A percentile compares a stretch with the other conserved stretches of the same genome.
phyloP scores from a whole-genome alignment of 768 basidiomycete genomes.

The Lactifluus subvellereus region DNA sequence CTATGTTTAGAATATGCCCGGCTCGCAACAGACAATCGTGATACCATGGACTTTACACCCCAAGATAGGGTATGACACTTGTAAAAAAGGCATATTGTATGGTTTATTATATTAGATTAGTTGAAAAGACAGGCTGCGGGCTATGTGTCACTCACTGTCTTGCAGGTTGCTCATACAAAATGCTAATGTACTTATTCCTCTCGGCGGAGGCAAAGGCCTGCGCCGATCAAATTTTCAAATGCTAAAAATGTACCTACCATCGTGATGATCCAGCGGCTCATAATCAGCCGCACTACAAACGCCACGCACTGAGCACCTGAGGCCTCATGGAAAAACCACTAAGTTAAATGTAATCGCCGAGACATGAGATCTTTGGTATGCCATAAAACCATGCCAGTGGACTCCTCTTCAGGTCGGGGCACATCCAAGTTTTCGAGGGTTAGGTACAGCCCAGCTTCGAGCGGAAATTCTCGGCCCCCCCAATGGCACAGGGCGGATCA shows the following conservation, averaged over 20 bases:
- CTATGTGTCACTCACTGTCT: neutral
- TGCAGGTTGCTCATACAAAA: neutral
- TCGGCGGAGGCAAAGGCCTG: neutral
- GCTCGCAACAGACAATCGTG: conserved; percentile 79
- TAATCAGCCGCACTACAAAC: neutral
- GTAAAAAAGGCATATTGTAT: neutral
- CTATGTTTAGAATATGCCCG: conserved; percentile 86
- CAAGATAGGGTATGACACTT: neutral
- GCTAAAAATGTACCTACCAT: neutral
- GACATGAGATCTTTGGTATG: neutral
- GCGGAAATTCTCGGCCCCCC: neutral
- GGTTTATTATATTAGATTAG: neutral
- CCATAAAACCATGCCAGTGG: neutral
- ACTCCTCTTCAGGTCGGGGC: neutral
- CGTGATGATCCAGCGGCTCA: neutral
- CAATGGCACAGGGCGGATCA: no score
- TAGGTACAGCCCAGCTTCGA: neutral
- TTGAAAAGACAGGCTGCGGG: neutral
- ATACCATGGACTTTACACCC: conserved; percentile 46
- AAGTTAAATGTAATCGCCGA: neutral
- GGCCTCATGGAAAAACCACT: neutral
- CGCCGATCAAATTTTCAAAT: neutral
- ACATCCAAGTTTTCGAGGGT: neutral
- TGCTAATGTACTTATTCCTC: neutral
- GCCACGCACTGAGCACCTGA: neutral